These are phyloP conservation scores for Pseudoperonospora humuli DNA, from an alignment of 352 stramenopile genomes.

Conservation along the genomic window DNA sequence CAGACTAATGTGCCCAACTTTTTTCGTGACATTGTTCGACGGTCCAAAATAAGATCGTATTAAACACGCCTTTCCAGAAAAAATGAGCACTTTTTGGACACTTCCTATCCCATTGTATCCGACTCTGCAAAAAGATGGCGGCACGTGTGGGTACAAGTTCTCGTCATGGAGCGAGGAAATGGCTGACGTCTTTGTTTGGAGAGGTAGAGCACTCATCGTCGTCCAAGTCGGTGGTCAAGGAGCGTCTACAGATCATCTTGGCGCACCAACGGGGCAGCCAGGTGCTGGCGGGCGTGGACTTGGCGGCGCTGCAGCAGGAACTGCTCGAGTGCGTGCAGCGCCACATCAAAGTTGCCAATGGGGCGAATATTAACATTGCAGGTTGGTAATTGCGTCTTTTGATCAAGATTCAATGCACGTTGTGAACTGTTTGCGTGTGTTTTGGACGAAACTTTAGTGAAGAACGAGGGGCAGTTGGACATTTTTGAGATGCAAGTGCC, in stretches of 20 bases:
- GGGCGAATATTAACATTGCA: conserved; percentile 86
- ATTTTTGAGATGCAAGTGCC: conserved; percentile 90
- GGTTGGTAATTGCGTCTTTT: conserved; percentile 24
- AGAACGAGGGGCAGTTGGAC: conserved; percentile 80
- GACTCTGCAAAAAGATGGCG: conserved; percentile 30
- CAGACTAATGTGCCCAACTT: too few relatives aligned
- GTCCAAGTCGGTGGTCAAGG: conserved; percentile 81
- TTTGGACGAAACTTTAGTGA: conserved; percentile 42
- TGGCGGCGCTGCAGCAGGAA: conserved; percentile 70
- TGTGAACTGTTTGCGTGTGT: neutral
- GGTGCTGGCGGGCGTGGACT: conserved; percentile 75
- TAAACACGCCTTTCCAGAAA: too few relatives aligned
- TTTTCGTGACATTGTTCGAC: too few relatives aligned
- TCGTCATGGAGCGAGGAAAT: conserved; percentile 67
- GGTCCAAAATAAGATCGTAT: neutral
- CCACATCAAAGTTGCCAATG: conserved; percentile 79
- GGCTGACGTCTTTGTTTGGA: conserved; percentile 66
- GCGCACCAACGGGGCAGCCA: conserved; percentile 81
- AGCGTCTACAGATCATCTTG: conserved; percentile 86
- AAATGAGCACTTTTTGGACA: too few relatives aligned
- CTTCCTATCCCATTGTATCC: neutral
- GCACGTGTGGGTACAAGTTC: conserved; percentile 34
- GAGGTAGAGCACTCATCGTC: conserved; percentile 37
- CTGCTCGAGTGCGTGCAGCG: conserved; percentile 82
- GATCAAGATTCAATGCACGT: neutral